These are phyloP conservation scores for Peribolospora kevripleyi DNA, from an alignment of 768 basidiomycete genomes.

Conservation along the genomic window DNA sequence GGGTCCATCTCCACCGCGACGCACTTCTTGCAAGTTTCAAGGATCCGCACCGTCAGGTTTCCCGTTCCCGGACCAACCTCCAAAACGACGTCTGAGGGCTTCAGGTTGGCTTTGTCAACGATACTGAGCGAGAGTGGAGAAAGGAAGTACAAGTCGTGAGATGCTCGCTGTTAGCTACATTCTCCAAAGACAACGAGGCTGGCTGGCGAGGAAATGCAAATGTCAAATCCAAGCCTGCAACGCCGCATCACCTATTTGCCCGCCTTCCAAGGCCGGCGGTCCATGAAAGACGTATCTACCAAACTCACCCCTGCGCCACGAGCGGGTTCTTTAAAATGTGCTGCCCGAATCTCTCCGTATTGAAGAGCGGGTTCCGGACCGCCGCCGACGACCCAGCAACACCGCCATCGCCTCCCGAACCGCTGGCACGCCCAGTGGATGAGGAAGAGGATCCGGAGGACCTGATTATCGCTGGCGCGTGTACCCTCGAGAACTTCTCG, in stretches of 20 bases:
- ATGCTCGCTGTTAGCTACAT: neutral
- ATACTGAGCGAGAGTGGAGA: constrained; percentile 6
- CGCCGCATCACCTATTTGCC: too few species aligned
- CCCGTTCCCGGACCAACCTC: constrained; percentile 97
- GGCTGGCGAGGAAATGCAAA: constrained; percentile 13
- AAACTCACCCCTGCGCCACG: constrained; percentile 57
- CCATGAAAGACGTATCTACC: neutral
- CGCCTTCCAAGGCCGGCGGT: neutral
- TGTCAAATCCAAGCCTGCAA: neutral
- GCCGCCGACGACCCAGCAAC: neutral
- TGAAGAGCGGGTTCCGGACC: constrained; percentile 63
- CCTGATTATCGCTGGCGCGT: constrained; percentile 6
- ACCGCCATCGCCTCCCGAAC: neutral
- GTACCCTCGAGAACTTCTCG: constrained; percentile 38
- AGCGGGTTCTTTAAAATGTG: constrained; percentile 89
- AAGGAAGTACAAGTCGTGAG: neutral
- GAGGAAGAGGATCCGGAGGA: constrained; percentile 1
- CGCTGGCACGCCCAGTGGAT: constrained; percentile 1
- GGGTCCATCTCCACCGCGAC: constrained; percentile 85
- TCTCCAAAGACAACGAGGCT: neutral
- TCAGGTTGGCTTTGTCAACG: constrained; percentile 49
- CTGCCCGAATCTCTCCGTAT: constrained; percentile 85
- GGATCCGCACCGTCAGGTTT: constrained; percentile 76
- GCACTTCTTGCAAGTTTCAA: constrained; percentile 77
- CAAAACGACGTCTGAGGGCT: constrained; percentile 81